Base-by-base conservation (phyloP, 2,329 filamentous ascomycete genomes). In the Coniochaeta pulveracea region DNA sequence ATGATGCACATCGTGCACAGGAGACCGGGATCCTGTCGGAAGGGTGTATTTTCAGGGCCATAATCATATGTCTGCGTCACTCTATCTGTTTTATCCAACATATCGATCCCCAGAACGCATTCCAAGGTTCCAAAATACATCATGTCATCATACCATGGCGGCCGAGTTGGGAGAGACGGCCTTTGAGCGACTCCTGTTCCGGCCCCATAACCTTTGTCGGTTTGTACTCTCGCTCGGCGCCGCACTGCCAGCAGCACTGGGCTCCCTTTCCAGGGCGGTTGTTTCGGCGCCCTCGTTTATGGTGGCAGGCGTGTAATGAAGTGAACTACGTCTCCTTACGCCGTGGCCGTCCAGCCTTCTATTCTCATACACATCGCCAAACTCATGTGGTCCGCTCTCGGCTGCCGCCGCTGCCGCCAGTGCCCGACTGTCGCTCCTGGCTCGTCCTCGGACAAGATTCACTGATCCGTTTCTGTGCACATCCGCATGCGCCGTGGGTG, bases 361-460 rank as follows among this genome's bases (percentile, higher is more conserved):
- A 11, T 19, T 33, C 19, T 33, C 30, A 12, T 33, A 33, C 10
- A 33, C 30, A 10, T 33, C 30, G 15, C 30, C 30, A 10, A 33
- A 33, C 19, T 24, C 30, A 16, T 33, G 30, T 15, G 15, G 19
- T 5, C 18, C 30, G 12, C 15, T 17, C 19, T 24, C 30, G 3
- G 30, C 30, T 22, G 30, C 29, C 29, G 19, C 21, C 10, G 27
- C 27, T 11, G 27, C 28, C 17, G 28, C 28, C 6, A 31, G 22
- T 19, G 28, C 28, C 28, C n/a, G 19, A 6, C 28, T 19, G 18
- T 19, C 22, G 21, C 21, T 33, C 4, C 25, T 16, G 5, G 30
- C 30, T 16, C 21, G 6, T 22, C 19, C 19, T 7, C 30, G 30
- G 12, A 33, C 19, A n/a, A n/a, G n/a, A n/a, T n/a, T n/a, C n/a